phyloP scores from a whole-genome alignment of 2,329 filamentous ascomycete genomes.

The Pseudopithomyces maydicus region DNA sequence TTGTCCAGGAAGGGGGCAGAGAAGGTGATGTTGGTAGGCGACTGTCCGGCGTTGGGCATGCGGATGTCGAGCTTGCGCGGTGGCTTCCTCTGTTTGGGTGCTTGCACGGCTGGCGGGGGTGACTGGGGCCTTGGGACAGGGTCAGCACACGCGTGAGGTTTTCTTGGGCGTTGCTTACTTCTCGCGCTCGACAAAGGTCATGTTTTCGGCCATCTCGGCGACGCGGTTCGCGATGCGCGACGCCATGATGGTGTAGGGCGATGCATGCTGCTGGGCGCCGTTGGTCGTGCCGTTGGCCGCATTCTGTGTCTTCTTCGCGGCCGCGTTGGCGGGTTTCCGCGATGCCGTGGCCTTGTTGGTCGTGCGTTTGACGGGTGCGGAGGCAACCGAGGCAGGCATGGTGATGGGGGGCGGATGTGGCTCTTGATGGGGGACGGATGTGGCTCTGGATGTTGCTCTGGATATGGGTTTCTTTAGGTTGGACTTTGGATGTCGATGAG shows the following conservation, averaged over 20 bases:
- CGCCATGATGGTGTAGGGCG: slow-evolving; percentile 58
- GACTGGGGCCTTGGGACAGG: slow-evolving; percentile 24
- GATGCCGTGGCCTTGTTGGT: slow-evolving; percentile 35
- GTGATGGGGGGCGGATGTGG: slow-evolving; percentile 3
- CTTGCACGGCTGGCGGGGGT: slow-evolving; percentile 25
- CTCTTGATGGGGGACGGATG: too few species aligned
- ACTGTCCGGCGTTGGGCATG: slow-evolving; percentile 43
- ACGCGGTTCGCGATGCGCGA: slow-evolving; percentile 56
- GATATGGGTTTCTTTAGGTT: too few species aligned
- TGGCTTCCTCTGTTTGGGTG: slow-evolving; percentile 44
- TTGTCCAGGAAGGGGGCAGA: slow-evolving; percentile 60
- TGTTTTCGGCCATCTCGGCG: slow-evolving; percentile 59
- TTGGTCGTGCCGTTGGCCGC: slow-evolving; percentile 33
- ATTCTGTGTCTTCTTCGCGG: slow-evolving; percentile 26
- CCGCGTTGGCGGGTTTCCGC: slow-evolving; percentile 29
- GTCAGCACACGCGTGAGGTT: slow-evolving; percentile 8
- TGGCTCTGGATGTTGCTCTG: background rate
- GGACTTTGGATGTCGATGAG: too few species aligned
- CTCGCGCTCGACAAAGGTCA: slow-evolving; percentile 55
- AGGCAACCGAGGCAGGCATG: slow-evolving; percentile 44
- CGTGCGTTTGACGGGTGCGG: slow-evolving; percentile 39
- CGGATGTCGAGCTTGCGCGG: slow-evolving; percentile 58
- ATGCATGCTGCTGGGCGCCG: slow-evolving; percentile 38
- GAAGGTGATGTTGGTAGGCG: slow-evolving; percentile 51
- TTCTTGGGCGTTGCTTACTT: slow-evolving; percentile 23